Percentiles rank a stretch among this genome's conserved stretches.
Conservation (phyloP, 2,329 filamentous ascomycete genomes). For the Talaromyces sp. region DNA sequence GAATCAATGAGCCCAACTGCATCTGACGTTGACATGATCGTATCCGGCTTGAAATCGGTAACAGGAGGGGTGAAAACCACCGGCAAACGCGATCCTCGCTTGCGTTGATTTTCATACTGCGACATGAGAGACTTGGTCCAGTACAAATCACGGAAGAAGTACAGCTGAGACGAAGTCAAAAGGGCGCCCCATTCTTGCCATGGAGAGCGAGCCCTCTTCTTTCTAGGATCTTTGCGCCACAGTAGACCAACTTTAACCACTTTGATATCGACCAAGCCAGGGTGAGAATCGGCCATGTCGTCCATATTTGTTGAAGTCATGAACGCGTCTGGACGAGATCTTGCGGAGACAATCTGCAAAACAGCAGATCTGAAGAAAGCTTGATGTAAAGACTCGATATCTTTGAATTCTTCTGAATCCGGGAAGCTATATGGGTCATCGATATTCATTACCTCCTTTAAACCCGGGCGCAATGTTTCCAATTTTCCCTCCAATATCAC, state of each 20-base stretch:
- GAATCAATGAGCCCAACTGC: conserved; percentile 83
- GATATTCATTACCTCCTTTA: conserved; percentile 87
- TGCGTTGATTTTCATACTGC: conserved; percentile 79
- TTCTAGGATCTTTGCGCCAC: conserved; percentile 92
- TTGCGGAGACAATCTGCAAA: conserved; percentile 88
- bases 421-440: conserved; percentile 90
- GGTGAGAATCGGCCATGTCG: conserved; percentile 81
- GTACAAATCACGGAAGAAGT: conserved; percentile 87
- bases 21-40: conserved; percentile 86
- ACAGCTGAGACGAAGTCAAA: conserved; percentile 92
- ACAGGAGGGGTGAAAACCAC: conserved; percentile 88
- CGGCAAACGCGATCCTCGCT: conserved; percentile 69
- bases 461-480: conserved; percentile 73
- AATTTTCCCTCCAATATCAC: conserved; percentile 87
- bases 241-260: conserved; percentile 92
- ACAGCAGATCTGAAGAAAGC: conserved; percentile 90
- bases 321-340: conserved; percentile 91
- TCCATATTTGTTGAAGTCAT: conserved; percentile 80
- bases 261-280: conserved; percentile 94
- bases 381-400: conserved; percentile 76
- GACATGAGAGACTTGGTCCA: conserved; percentile 91
- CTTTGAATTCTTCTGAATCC: conserved; percentile 69
- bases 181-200: conserved; percentile 99
- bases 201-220: conserved; percentile 87
- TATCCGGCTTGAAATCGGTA: conserved; percentile 89